phyloP scores from a whole-genome alignment of 768 basidiomycete species.

The Infundibulicybe gibba region DNA sequence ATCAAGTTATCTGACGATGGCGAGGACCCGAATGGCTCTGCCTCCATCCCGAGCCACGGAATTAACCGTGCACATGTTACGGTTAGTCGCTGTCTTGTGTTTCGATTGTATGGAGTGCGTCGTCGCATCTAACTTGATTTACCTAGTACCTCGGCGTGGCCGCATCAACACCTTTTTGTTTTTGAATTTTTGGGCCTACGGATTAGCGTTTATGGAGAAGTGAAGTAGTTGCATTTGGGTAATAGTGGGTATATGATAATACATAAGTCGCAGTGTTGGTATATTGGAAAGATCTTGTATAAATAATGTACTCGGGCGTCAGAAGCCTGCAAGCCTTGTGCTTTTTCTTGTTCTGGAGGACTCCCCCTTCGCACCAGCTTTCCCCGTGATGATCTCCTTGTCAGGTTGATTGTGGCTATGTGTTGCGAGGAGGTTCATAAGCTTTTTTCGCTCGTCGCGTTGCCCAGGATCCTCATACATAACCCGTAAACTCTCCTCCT shows the following conservation, averaged over 20 bases:
- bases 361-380: no score
- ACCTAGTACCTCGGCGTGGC: constrained; percentile 35
- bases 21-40: constrained; percentile 47
- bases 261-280: no score
- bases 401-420: constrained; percentile 10
- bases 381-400: no score
- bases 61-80: constrained; percentile 43
- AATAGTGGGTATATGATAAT: no score
- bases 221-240: no score
- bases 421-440: constrained; percentile 51
- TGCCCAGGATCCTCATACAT: constrained; percentile 69
- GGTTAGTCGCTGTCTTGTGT: constrained; percentile 17
- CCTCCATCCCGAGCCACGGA: constrained; percentile 41
- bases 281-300: no score
- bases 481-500: constrained; percentile 54
- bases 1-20: constrained; percentile 37
- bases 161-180: constrained; percentile 34
- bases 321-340: constrained; percentile 22
- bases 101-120: no score
- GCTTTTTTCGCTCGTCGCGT: constrained; percentile 50
- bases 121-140: neutral
- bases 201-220: no score
- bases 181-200: constrained; percentile 13
- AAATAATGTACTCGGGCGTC: neutral
- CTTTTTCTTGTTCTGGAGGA: constrained; percentile 12